These are phyloP conservation scores for Rosellinia necatrix DNA, from an alignment of 2,329 filamentous ascomycete genomes.

Conservation along the genomic window DNA sequence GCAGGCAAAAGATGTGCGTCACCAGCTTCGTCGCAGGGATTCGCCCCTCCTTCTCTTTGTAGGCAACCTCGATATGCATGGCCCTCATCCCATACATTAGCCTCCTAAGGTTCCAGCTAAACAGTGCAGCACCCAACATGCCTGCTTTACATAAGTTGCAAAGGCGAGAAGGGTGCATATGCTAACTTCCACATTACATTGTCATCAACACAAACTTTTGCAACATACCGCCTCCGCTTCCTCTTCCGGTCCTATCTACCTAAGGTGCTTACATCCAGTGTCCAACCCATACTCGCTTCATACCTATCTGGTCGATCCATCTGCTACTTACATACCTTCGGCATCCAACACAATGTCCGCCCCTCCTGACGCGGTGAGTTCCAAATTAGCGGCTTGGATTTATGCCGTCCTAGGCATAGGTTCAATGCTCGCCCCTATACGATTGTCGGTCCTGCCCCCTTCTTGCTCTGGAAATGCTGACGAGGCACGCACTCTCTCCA, in stretches of 20 bases:
- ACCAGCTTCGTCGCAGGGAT: conserved; percentile 13
- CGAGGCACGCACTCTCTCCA: conserved; percentile 9
- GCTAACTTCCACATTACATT: conserved; percentile 12
- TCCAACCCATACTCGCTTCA: too few species aligned
- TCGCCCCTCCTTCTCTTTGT: conserved; percentile 22
- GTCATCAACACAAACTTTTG: conserved; percentile 3
- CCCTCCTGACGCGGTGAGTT: conserved; percentile 41
- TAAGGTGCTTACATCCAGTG: too few species aligned
- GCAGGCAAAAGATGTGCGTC: conserved; percentile 23
- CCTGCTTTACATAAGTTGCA: too few species aligned
- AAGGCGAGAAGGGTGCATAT: too few species aligned
- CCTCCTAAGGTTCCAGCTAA: conserved; percentile 21
- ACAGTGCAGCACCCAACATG: too few species aligned
- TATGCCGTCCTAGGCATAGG: conserved; percentile 22
- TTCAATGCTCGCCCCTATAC: conserved; percentile 6
- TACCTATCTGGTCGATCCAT: neutral
- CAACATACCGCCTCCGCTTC: neutral
- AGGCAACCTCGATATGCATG: conserved; percentile 17
- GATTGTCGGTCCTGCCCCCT: neutral
- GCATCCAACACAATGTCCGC: conserved; percentile 37
- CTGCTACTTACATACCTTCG: neutral
- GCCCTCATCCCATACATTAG: conserved; percentile 16
- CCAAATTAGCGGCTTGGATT: conserved; percentile 24
- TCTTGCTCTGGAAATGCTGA: conserved; percentile 19
- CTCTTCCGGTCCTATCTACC: conserved; percentile 6